Evolutionary conservation across 495 filamentous ascomycete species (phyloP).

Genomic region (Lasiosphaeriaceae sp.): DNA sequence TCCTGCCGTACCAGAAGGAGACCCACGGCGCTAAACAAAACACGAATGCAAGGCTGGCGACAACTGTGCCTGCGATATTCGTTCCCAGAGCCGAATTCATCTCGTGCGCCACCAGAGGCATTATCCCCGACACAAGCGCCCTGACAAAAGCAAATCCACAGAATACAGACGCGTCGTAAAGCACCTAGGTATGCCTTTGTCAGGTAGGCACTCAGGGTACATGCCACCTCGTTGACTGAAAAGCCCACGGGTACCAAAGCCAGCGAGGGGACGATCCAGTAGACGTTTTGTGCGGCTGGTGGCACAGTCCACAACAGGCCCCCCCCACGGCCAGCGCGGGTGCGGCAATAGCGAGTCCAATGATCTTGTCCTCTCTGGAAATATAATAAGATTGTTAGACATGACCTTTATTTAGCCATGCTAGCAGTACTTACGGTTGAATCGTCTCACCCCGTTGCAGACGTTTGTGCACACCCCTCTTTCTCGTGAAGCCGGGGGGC

Average conservation of each 20-base stretch:
- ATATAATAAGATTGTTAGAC: no score
- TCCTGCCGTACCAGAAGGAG: slow-evolving; percentile 41
- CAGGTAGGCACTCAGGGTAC: slow-evolving; percentile 48
- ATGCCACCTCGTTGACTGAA: slow-evolving; percentile 48
- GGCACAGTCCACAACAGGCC: no score
- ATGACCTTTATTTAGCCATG: no score
- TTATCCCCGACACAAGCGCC: slow-evolving; percentile 39
- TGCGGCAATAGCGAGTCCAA: no score
- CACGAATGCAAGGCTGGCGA: slow-evolving; percentile 41
- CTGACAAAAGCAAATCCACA: slow-evolving; percentile 46
- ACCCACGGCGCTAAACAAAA: slow-evolving; percentile 23
- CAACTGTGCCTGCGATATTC: slow-evolving; percentile 43
- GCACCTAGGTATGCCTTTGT: slow-evolving; percentile 51
- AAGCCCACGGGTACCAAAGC: slow-evolving; percentile 46
- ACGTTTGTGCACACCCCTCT: no score
- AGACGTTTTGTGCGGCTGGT: no score
- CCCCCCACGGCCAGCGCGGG: no score
- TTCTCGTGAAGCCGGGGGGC: slow-evolving; percentile 27
- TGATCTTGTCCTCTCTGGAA: no score
- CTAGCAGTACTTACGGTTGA: no score
- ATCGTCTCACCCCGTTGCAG: no score
- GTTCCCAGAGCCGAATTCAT: slow-evolving; percentile 42
- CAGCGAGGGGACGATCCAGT: not conserved
- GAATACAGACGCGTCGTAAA: slow-evolving; percentile 49
- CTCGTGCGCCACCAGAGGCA: slow-evolving; percentile 44